phyloP scores from a whole-genome alignment of 176 grass and related monocot species.

The Panicum miliaceum region DNA sequence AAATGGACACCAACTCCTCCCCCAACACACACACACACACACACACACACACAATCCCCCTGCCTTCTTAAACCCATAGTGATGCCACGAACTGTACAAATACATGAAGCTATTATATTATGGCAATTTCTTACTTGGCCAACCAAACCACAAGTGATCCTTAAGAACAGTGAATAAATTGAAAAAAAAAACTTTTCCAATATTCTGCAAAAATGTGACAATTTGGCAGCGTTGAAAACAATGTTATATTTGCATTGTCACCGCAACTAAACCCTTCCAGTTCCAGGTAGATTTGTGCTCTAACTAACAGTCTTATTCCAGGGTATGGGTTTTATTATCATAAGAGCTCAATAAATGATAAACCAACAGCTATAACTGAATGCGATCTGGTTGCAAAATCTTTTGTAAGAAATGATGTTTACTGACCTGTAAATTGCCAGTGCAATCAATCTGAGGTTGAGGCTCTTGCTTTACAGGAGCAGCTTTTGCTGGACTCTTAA shows the following conservation, averaged over 20 bases:
- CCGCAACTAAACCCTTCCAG: neutral
- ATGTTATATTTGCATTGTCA: neutral
- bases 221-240: conserved; percentile 2
- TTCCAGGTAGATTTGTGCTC: conserved; percentile 17
- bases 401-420: conserved; percentile 43
- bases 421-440: conserved; percentile 86
- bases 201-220: neutral
- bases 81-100: neutral
- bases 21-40: too few species aligned
- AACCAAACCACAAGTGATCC: neutral
- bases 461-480: conserved; percentile 91
- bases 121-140: neutral
- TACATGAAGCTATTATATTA: neutral
- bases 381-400: conserved; percentile 4
- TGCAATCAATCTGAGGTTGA: conserved; percentile 97
- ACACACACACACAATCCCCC: too few species aligned
- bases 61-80: neutral
- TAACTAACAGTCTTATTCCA: conserved; percentile 24
- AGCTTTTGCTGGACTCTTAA: conserved; percentile 79
- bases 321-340: conserved; percentile 13
- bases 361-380: conserved; percentile 10
- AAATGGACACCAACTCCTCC: too few species aligned
- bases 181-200: neutral
- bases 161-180: neutral
- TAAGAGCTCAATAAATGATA: conserved; percentile 36